A percentile compares a stretch with the other conserved stretches of the same genome.
These are phyloP conservation scores for Paratinospora sagittata DNA, from an alignment of 164 flowering plant species.

Conservation along the genomic window DNA sequence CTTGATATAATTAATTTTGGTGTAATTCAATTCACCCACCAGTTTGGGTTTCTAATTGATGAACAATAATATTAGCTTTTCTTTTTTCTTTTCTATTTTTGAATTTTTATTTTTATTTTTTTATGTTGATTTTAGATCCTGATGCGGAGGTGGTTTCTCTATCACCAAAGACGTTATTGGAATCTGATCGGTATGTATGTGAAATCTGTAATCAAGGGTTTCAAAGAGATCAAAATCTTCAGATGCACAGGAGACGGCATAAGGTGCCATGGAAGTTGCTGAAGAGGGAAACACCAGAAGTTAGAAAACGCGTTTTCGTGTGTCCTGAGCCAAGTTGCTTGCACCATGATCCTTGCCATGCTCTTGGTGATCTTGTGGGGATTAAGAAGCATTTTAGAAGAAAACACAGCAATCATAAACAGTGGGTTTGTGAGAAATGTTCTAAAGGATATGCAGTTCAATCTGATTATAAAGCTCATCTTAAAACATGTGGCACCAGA, in stretches of 20 bases:
- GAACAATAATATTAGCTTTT: too few relatives aligned
- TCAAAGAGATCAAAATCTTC: conserved; percentile 92
- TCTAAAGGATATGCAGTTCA: conserved; percentile 95
- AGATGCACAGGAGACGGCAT: conserved; percentile 93
- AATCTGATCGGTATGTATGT: conserved; percentile 90
- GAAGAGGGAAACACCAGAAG: conserved; percentile 75
- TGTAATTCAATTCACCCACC: too few relatives aligned
- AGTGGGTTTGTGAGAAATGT: conserved; percentile 92
- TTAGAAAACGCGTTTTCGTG: conserved; percentile 76
- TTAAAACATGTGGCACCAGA: conserved; percentile 92
- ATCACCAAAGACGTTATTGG: conserved; percentile 84
- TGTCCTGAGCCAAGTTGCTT: conserved; percentile 94
- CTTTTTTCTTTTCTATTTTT: neutral
- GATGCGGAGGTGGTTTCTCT: conserved; percentile 95
- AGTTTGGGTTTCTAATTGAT: neutral
- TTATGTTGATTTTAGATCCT: conserved; percentile 49
- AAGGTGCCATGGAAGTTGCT: conserved; percentile 97
- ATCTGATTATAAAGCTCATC: conserved; percentile 95
- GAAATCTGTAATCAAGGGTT: conserved; percentile 99
- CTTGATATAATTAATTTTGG: too few relatives aligned
- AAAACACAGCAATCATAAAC: conserved; percentile 84
- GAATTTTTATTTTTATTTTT: neutral
- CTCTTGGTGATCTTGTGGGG: conserved; percentile 92
- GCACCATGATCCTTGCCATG: conserved; percentile 95
- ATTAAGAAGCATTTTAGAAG: conserved; percentile 91